Evolutionary conservation across 805 yeast genomes (phyloP), one percentile per base, ranked within the genome.

Genomic region (Starmerella floricola): DNA sequence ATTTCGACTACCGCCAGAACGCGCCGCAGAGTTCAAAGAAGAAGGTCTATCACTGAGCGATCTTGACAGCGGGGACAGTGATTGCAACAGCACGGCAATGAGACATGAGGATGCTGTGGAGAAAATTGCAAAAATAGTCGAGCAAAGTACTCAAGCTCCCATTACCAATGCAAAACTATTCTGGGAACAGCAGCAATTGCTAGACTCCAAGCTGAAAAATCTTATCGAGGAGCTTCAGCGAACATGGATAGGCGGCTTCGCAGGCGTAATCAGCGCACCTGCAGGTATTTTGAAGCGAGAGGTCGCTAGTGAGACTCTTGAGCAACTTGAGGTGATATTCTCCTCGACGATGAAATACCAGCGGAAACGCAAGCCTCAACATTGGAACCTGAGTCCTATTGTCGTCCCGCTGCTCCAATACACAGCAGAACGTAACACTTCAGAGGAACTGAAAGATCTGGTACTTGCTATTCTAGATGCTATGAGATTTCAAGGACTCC

Each of bases 181-280:
- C 95, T 91, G 96, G 94, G 67, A 68, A 31, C 62, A 64, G 23
- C 63, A 96, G 37, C 73, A 72, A 42, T 61, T 59, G 0, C 62
- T 86, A 15, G 95, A 88, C 57, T 57, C 63, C 8, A 59, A 69
- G 36, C 55, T 88, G 40, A 58, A 68, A 31, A 59, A 58, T 1
- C 58, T 86, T n/a, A 56, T 88, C n/a, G 52, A 57, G 1, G 64
- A 64, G 26, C 69, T 83, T 8, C 88, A 84, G 41, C 57, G 58
- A 18, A 62, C 64, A 42, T 83, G 95, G 87, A 62, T 88, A 29
- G 85, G 88, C 12, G 93, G 88, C 0, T 81, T 85, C 50, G 62
- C 62, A 40, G 78, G 86, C 0, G 55, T 84, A 2, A 79, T 87
- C 55, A 62, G 65, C 31, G 61, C 63, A 1, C 48, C 62, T 1